Evolutionary conservation across 495 filamentous ascomycete species (phyloP), one percentile per base, ranked within the genome.

Genomic region (Aspergillus kassunensis): DNA sequence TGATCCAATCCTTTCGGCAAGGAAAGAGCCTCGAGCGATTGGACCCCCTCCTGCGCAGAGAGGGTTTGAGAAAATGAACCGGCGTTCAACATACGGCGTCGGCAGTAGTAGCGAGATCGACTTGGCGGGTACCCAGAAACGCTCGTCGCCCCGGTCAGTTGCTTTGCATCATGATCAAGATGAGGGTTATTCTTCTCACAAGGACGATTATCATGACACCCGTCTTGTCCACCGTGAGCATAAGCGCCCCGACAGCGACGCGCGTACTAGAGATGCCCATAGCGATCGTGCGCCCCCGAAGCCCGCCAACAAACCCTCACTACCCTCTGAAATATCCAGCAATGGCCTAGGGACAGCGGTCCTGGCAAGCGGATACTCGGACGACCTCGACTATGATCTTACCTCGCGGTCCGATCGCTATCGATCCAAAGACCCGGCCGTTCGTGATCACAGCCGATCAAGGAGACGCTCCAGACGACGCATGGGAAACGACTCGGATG

Each of bases 21-120:
- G 63, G 61, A 80, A 64, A 53, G 76, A 75, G 40, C 56, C 57
- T 56, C 79, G 73, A 2, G 62, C 60, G 16, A 62, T 60, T 11
- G 79, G 80, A 0, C 83, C 85, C 20, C 81, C 84, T 3, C 82
- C 83, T 9, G 74, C 83, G 10, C 79, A 78, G 3, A 71, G 80
- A 67, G 85, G 81, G 0, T 73, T 87, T 51, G 86, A 87, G 23
- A 83, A 76, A 46, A 60, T 85, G 8, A 72, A 71, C 10, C 63
- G 58, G 40, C 59, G 56, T 44, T 69, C 68, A 15, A 56, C 57
- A 21, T 58, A 66, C 11, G 61, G 61, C 9, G 49, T 29, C 25
- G 47, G 49, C 4, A 63, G 71, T 29, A 62, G 67, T 15, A 62
- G 67, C 16, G 62, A 66, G 37, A 56, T 67, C 43, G 64, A 72